These are phyloP conservation scores for Dujonia santamariae DNA, from an alignment of 1,139 yeast genomes.

Conservation along the genomic window DNA sequence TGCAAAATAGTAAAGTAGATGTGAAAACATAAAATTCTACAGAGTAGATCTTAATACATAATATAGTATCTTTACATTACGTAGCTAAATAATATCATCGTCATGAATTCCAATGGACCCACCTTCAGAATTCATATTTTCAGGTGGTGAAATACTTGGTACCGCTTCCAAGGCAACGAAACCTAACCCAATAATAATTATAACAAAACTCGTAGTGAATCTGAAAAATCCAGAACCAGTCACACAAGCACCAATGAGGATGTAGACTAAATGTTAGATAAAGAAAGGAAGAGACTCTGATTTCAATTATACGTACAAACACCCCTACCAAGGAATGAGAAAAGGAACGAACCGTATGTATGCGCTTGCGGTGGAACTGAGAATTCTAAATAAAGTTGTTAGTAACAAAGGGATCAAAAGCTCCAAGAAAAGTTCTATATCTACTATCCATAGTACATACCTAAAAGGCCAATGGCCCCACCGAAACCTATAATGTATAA, in stretches of 20 bases:
- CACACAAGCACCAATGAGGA: conserved; percentile 62
- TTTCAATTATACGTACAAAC: conserved; percentile 39
- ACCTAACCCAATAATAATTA: conserved; percentile 56
- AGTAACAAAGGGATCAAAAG: conserved; percentile 9
- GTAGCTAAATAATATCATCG: conserved; percentile 41
- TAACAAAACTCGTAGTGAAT: conserved; percentile 51
- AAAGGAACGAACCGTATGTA: conserved; percentile 74
- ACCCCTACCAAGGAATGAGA: conserved; percentile 85
- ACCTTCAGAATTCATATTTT: conserved; percentile 63
- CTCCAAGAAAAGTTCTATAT: conserved; percentile 7
- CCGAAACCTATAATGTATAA: conserved; percentile 56
- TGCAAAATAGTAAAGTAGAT: too few species aligned
- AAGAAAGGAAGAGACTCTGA: background rate
- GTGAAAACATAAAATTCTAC: too few species aligned
- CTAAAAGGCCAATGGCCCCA: conserved; percentile 49
- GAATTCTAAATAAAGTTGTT: conserved; percentile 47
- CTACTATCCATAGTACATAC: conserved; percentile 26
- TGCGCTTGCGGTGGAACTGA: conserved; percentile 65
- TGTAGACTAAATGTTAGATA: conserved; percentile 42
- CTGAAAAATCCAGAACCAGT: conserved; percentile 58
- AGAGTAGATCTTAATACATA: too few species aligned
- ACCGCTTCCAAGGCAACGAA: conserved; percentile 64
- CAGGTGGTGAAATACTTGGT: conserved; percentile 70
- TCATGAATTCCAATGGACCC: conserved; percentile 42
- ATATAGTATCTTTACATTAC: too few species aligned